phyloP scores from a whole-genome alignment of 2,329 filamentous ascomycete genomes.

The Pyrenophora teres region DNA sequence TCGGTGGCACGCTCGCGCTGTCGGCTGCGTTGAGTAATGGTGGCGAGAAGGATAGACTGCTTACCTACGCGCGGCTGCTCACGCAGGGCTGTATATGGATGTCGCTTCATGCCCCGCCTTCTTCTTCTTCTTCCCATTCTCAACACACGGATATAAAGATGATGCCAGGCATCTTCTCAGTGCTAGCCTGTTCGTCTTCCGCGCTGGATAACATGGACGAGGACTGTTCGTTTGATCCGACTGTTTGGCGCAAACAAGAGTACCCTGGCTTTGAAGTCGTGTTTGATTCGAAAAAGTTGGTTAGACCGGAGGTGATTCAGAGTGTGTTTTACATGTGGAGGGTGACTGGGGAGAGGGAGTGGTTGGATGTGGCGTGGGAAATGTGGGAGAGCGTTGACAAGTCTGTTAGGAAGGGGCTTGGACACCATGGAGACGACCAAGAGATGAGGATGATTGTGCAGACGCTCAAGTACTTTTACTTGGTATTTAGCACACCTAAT shows the following conservation, averaged over 20 bases:
- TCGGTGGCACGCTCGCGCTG: slow-evolving; percentile 69
- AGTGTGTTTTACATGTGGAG: slow-evolving; percentile 76
- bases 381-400: slow-evolving; percentile 70
- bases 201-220: not conserved
- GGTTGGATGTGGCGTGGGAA: slow-evolving; percentile 70
- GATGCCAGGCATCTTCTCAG: slow-evolving; percentile 48
- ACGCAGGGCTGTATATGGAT: slow-evolving; percentile 66
- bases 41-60: slow-evolving; percentile 39
- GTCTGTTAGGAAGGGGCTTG: not conserved
- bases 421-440: slow-evolving; percentile 65
- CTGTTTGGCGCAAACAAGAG: slow-evolving; percentile 26
- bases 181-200: slow-evolving; percentile 49
- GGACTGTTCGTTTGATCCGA: slow-evolving; percentile 2
- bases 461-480: slow-evolving; percentile 68
- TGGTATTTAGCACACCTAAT: slow-evolving; percentile 63
- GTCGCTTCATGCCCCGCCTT: slow-evolving; percentile 58
- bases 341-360: slow-evolving; percentile 66
- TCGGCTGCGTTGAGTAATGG: slow-evolving; percentile 57
- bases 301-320: slow-evolving; percentile 75
- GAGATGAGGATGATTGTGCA: slow-evolving; percentile 70
- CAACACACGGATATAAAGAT: not conserved
- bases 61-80: slow-evolving; percentile 59
- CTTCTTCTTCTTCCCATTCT: slow-evolving; percentile 58
- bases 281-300: slow-evolving; percentile 62
- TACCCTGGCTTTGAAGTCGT: slow-evolving; percentile 59